Percentiles rank a stretch among this genome's conserved stretches.
phyloP scores from a whole-genome alignment of 805 yeast species.

The Sungouiozyma ichnusensis region DNA sequence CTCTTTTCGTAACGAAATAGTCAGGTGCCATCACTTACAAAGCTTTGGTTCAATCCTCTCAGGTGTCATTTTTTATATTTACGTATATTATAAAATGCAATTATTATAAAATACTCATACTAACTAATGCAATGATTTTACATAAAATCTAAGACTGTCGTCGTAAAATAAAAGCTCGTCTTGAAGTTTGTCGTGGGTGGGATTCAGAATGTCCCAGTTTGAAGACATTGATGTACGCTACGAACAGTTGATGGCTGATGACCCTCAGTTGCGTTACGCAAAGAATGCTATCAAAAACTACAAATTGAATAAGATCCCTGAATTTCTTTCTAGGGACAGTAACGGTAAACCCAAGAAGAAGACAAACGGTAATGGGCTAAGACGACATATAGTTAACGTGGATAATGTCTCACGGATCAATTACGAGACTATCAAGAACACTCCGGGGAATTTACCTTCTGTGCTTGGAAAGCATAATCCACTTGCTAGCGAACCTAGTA shows the following conservation, averaged over 20 bases:
- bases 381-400: slow-evolving; percentile 24
- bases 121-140: too few species aligned
- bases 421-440: slow-evolving; percentile 26
- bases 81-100: too few species aligned
- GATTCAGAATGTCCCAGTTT: background rate
- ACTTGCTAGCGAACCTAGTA: slow-evolving; percentile 1
- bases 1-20: too few species aligned
- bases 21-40: too few species aligned
- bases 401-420: slow-evolving; percentile 27
- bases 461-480: background rate
- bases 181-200: too few species aligned
- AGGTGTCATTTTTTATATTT: too few species aligned
- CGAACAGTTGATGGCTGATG: slow-evolving; percentile 4
- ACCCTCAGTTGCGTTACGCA: slow-evolving; percentile 10
- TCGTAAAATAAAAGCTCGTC: too few species aligned
- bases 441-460: slow-evolving; percentile 21
- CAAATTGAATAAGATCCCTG: slow-evolving; percentile 2
- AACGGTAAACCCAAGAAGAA: slow-evolving; percentile 1
- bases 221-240: slow-evolving; percentile 2
- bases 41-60: too few species aligned
- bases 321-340: slow-evolving; percentile 6
- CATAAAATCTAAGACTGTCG: too few species aligned
- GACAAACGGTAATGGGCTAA: slow-evolving; percentile 4
- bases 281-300: slow-evolving; percentile 7
- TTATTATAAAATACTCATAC: too few species aligned